Percentiles rank a stretch among this genome's conserved stretches.
These are phyloP conservation scores for Allium fistulosum DNA, from an alignment of 106 monocot species.

Conservation along the genomic window DNA sequence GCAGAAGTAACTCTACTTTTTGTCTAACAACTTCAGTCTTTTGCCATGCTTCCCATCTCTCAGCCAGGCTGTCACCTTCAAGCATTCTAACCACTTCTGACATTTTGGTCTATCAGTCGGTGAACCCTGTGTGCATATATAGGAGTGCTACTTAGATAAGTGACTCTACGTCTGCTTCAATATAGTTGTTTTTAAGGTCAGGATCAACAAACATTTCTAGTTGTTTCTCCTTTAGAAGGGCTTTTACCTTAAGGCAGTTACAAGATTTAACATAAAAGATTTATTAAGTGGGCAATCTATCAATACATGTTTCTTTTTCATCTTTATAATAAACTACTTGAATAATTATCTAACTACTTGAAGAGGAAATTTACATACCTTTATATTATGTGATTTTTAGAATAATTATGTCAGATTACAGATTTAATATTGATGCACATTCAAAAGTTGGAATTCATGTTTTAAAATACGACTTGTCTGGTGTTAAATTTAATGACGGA, in stretches of 20 bases:
- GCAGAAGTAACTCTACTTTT: conserved; percentile 33
- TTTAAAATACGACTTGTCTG: no score
- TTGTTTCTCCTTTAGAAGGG: conserved; percentile 60
- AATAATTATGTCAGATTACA: no score
- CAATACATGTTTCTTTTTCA: no score
- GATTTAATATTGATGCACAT: no score
- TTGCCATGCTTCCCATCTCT: conserved; percentile 89
- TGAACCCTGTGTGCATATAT: conserved; percentile 68
- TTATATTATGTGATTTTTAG: no score
- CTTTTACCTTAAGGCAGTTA: conserved; percentile 53
- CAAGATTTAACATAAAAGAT: background rate
- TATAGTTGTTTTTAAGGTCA: conserved; percentile 51
- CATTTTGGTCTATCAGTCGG: conserved; percentile 72
- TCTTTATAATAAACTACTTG: no score
- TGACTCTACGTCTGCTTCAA: conserved; percentile 66
- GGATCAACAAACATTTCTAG: conserved; percentile 71
- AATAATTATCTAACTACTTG: no score
- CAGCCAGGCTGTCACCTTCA: conserved; percentile 78
- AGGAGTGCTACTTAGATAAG: conserved; percentile 82
- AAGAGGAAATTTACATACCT: no score
- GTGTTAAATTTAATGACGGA: no score
- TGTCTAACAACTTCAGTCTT: conserved; percentile 49
- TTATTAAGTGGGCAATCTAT: no score
- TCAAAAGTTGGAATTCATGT: no score
- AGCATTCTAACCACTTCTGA: conserved; percentile 91